These are phyloP conservation scores for Vitrella brassicaformis DNA, from an alignment of 73 alveolate species.

Conservation along the genomic window DNA sequence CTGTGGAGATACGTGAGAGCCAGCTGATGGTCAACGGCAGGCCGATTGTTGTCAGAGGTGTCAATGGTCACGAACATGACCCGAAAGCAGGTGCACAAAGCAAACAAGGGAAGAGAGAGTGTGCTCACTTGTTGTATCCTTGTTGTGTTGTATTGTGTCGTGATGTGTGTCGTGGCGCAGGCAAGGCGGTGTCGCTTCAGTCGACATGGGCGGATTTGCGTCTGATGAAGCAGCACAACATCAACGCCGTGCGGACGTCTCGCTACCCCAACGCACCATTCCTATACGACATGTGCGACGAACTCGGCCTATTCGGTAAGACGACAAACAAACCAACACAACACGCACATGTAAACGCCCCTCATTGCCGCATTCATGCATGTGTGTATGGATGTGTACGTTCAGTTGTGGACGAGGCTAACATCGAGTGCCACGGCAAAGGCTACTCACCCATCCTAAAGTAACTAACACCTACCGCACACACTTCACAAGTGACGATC, in stretches of 20 bases:
- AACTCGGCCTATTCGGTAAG: constrained; percentile 28
- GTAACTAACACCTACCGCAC: not conserved
- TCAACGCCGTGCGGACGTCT: constrained; percentile 44
- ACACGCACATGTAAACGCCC: too few relatives aligned
- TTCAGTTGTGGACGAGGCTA: constrained; percentile 45
- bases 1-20: constrained; percentile 17
- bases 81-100: constrained; percentile 2
- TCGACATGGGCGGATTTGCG: constrained; percentile 5
- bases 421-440: constrained; percentile 42
- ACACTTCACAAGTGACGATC: not conserved
- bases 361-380: too few relatives aligned
- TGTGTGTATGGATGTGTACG: too few relatives aligned
- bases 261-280: constrained; percentile 43
- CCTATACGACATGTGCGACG: constrained; percentile 49
- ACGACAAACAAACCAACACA: too few relatives aligned
- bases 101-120: too few relatives aligned
- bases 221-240: constrained; percentile 24
- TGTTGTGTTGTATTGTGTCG: too few relatives aligned
- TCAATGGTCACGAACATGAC: constrained; percentile 32
- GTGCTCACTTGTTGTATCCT: too few relatives aligned
- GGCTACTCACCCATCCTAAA: constrained; percentile 3
- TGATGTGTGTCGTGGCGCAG: not conserved
- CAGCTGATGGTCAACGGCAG: constrained; percentile 23
- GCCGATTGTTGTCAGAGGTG: constrained; percentile 23
- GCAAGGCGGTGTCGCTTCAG: not conserved